Evolutionary conservation across 176 grass and related monocot genomes (phyloP).

Genomic region (Lolium multiflorum): DNA sequence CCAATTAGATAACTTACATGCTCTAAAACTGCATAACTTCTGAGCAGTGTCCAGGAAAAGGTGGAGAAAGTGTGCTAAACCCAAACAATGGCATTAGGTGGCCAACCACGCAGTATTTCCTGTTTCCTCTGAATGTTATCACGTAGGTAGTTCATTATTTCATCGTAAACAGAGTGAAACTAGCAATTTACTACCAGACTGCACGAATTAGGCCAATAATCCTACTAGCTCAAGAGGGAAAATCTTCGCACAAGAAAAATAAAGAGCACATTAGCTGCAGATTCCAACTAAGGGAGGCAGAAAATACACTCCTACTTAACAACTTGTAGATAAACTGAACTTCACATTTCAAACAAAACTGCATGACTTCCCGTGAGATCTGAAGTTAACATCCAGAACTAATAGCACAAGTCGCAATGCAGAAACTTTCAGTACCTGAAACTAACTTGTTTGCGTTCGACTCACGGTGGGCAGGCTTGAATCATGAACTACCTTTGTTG

Average conservation of each 20-base stretch:
- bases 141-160: neutral
- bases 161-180: neutral
- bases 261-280: neutral
- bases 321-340: neutral
- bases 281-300: neutral
- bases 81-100: neutral
- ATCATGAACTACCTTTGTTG: neutral
- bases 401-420: no score
- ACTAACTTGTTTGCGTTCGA: neutral
- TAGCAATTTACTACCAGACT: neutral
- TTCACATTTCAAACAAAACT: constrained; percentile 13
- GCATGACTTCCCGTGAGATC: neutral
- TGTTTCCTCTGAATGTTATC: neutral
- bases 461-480: neutral
- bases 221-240: neutral
- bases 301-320: neutral
- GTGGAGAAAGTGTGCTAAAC: neutral
- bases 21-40: neutral
- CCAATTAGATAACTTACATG: neutral
- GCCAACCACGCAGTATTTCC: neutral
- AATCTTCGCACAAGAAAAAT: neutral
- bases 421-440: no score
- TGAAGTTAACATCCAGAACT: neutral
- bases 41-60: neutral
- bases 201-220: neutral